These are phyloP conservation scores for Chrysanthemum makinoi DNA, from an alignment of 129 eudicot genomes.

Conservation along the genomic window DNA sequence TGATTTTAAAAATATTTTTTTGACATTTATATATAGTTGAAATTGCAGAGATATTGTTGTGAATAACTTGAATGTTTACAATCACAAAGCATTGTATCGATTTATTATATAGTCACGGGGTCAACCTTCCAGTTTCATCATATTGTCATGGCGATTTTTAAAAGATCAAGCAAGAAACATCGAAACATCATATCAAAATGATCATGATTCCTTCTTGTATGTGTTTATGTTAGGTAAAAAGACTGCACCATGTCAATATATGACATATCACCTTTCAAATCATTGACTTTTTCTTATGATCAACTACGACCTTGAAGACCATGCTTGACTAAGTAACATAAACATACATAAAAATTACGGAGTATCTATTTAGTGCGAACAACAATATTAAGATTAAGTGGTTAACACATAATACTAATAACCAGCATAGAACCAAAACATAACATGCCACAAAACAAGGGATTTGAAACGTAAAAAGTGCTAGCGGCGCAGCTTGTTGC, in stretches of 20 bases:
- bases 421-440: background rate
- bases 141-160: background rate
- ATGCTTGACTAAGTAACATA: conserved; percentile 13
- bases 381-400: background rate
- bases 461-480: conserved; percentile 14
- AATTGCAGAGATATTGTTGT: too few species aligned
- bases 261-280: background rate
- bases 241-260: too few species aligned
- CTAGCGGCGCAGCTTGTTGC: too few species aligned
- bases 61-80: too few species aligned
- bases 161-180: conserved; percentile 17
- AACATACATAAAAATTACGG: conserved; percentile 15
- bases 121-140: conserved; percentile 15
- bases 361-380: conserved; percentile 8
- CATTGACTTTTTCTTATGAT: conserved; percentile 16
- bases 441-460: conserved; percentile 19
- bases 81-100: too few species aligned
- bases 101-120: too few species aligned
- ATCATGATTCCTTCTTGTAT: background rate
- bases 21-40: too few species aligned
- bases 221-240: background rate
- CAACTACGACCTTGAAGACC: conserved; percentile 11
- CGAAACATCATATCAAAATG: conserved; percentile 22
- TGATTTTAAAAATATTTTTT: too few species aligned
- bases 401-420: background rate